phyloP scores from a whole-genome alignment of 1,284 basidiomycete genomes.

The Heterobasidion occidentale region DNA sequence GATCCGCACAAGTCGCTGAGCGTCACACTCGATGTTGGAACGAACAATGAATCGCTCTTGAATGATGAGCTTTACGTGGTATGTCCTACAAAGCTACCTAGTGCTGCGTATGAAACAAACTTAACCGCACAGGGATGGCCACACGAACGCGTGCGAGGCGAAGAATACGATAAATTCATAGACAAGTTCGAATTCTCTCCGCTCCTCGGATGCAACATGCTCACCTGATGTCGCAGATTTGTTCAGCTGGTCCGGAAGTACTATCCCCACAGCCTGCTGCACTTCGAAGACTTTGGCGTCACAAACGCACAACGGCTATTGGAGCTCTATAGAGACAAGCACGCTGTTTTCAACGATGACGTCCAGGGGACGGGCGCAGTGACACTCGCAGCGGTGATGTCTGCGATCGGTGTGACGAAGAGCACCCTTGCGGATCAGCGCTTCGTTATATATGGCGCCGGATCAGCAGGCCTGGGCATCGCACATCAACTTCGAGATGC shows the following conservation, averaged over 20 bases:
- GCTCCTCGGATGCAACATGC: conserved; percentile 11
- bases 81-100: conserved; percentile 15
- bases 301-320: conserved; percentile 70
- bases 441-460: conserved; percentile 74
- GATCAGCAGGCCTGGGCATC: conserved; percentile 80
- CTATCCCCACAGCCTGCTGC: conserved; percentile 45
- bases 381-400: conserved; percentile 70
- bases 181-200: conserved; percentile 40
- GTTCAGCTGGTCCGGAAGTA: conserved; percentile 37
- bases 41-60: conserved; percentile 59
- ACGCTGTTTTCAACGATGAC: conserved; percentile 77
- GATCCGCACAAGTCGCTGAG: conserved; percentile 62
- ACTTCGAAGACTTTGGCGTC: conserved; percentile 77
- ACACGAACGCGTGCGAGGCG: conserved; percentile 53
- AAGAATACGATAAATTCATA: conserved; percentile 60
- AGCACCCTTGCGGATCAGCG: conserved; percentile 65
- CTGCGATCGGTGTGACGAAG: conserved; percentile 71
- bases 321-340: conserved; percentile 55
- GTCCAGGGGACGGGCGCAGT: conserved; percentile 85
- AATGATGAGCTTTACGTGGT: conserved; percentile 65
- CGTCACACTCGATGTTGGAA: conserved; percentile 74
- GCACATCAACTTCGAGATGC: conserved; percentile 67
- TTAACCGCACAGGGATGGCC: conserved; percentile 48
- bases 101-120: background rate
- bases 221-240: conserved; percentile 24